Percentiles rank a stretch among this genome's conserved stretches.
These are phyloP conservation scores for Amanita thiersii DNA, from an alignment of 768 basidiomycete genomes.

Conservation along the genomic window DNA sequence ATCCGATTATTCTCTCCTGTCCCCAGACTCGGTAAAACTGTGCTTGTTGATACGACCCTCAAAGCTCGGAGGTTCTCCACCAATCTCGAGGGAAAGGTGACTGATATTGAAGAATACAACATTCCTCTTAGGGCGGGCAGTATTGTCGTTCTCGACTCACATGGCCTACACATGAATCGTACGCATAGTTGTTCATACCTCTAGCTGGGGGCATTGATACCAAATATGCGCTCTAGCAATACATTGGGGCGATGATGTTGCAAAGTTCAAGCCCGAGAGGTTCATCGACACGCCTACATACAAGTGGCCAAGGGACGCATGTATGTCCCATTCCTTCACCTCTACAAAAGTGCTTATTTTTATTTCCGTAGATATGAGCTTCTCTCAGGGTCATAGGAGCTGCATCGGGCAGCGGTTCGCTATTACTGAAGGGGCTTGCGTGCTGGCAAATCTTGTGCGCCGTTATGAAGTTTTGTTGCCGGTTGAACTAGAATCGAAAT, in stretches of 20 bases:
- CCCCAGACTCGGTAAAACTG: constrained; percentile 26
- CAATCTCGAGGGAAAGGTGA: constrained; percentile 15
- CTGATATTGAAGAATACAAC: constrained; percentile 19
- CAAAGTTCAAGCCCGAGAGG: constrained; percentile 38
- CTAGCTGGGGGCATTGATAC: too few species aligned
- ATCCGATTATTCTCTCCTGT: constrained; percentile 34
- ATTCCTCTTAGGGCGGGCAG: constrained; percentile 32
- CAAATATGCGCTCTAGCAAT: too few species aligned
- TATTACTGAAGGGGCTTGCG: constrained; percentile 28
- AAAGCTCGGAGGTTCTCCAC: constrained; percentile 25
- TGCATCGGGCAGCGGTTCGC: constrained; percentile 47
- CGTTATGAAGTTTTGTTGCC: constrained; percentile 33
- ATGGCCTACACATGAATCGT: constrained; percentile 39
- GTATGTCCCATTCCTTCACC: constrained; percentile 17
- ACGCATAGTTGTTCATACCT: too few species aligned
- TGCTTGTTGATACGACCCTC: constrained; percentile 24
- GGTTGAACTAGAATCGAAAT: constrained; percentile 14
- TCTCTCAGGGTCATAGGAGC: constrained; percentile 34
- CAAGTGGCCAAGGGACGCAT: constrained; percentile 44
- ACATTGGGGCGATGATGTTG: constrained; percentile 39
- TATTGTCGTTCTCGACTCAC: constrained; percentile 29
- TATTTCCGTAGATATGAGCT: constrained; percentile 26
- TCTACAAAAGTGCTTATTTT: background rate
- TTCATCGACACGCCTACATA: constrained; percentile 43
- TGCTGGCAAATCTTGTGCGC: constrained; percentile 35